phyloP scores from a whole-genome alignment of 805 yeast genomes.

The Tetrapisispora arboricola region DNA sequence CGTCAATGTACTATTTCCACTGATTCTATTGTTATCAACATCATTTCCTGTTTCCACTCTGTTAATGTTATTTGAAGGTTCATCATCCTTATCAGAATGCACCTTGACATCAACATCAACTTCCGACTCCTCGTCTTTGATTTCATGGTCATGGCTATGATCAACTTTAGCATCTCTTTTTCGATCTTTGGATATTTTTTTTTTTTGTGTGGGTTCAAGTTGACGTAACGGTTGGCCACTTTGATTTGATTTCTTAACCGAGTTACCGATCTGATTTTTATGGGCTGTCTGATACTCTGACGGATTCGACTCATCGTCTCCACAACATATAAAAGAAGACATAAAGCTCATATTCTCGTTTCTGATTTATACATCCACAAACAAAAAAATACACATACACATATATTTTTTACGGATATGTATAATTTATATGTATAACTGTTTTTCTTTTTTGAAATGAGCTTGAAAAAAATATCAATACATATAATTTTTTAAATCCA shows the following conservation, averaged over 20 bases:
- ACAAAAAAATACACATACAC: not conserved
- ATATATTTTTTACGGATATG: too few relatives aligned
- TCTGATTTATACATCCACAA: not conserved
- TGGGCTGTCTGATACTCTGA: not conserved
- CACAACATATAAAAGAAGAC: slow-evolving; percentile 1
- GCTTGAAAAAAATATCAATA: too few relatives aligned
- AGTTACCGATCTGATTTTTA: not conserved
- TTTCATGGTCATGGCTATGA: not conserved
- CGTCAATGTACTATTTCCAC: not conserved
- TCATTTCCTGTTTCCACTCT: not conserved
- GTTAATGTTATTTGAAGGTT: not conserved
- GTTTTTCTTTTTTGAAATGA: too few relatives aligned
- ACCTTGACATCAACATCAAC: not conserved
- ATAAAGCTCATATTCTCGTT: not conserved
- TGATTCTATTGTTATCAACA: not conserved
- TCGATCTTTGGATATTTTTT: not conserved
- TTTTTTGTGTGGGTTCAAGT: not conserved
- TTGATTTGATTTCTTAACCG: not conserved
- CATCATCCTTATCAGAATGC: not conserved
- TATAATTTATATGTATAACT: too few relatives aligned
- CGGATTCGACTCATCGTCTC: not conserved
- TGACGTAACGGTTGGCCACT: not conserved
- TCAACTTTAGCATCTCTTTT: not conserved
- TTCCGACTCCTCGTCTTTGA: not conserved
- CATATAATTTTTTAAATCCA: too few relatives aligned